These are phyloP conservation scores for Psilocybe cubensis DNA, from an alignment of 768 basidiomycete species.

Conservation along the genomic window DNA sequence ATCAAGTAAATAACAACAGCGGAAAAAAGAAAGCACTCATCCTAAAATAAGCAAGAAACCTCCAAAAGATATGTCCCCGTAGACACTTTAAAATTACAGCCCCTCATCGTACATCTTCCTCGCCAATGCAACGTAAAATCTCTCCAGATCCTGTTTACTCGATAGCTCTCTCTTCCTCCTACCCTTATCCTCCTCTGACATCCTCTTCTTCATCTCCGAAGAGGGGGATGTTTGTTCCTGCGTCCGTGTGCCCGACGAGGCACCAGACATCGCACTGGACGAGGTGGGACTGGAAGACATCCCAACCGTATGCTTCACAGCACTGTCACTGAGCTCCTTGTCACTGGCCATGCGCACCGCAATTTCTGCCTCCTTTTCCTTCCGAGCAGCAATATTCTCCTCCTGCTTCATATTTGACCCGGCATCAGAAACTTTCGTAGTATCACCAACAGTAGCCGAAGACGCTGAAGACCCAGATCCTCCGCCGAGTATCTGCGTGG, in stretches of 20 bases:
- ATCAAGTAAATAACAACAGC: background rate
- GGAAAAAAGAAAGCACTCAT: background rate
- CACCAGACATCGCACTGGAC: background rate
- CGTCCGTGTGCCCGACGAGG: background rate
- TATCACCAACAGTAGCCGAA: background rate
- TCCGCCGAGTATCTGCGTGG: slow-evolving; percentile 19
- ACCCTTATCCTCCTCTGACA: slow-evolving; percentile 26
- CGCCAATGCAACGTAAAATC: slow-evolving; percentile 88
- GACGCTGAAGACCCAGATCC: background rate
- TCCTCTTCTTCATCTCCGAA: slow-evolving; percentile 27
- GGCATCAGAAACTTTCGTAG: slow-evolving; percentile 2
- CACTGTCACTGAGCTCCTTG: slow-evolving; percentile 16
- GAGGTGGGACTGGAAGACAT: background rate
- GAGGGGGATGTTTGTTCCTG: slow-evolving; percentile 4
- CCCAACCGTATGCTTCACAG: slow-evolving; percentile 13
- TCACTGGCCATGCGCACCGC: background rate
- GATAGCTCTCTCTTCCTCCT: slow-evolving; percentile 50
- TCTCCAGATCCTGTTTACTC: slow-evolving; percentile 78
- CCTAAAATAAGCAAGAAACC: too few species aligned
- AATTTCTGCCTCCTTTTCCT: background rate
- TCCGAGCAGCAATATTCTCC: background rate
- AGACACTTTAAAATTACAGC: slow-evolving; percentile 46
- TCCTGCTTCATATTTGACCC: background rate
- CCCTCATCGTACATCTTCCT: slow-evolving; percentile 94
- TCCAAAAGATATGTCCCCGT: background rate